phyloP scores from a whole-genome alignment of 2,329 filamentous ascomycete genomes.

The Teratosphaeria pseudoeucalypti region DNA sequence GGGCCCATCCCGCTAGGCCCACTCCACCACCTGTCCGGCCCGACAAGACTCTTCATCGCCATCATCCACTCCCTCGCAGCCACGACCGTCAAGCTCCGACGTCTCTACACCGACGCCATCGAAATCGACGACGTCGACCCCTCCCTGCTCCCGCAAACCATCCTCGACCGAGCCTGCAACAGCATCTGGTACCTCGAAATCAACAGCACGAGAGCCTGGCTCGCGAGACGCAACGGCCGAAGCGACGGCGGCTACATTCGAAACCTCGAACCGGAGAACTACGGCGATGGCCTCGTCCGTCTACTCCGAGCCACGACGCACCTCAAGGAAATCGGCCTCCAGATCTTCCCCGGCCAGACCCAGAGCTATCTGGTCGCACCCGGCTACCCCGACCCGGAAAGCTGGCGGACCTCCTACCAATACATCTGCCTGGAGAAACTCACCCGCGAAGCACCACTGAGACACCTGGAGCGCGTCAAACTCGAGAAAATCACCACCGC shows the following conservation, averaged over 20 bases:
- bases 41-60: conserved; percentile 18
- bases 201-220: conserved; percentile 17
- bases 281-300: conserved; percentile 12
- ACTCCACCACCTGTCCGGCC: conserved; percentile 10
- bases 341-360: conserved; percentile 16
- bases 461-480: conserved; percentile 14
- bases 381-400: conserved; percentile 6
- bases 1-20: conserved; percentile 14
- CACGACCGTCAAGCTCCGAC: conserved; percentile 8
- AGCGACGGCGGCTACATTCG: conserved; percentile 1
- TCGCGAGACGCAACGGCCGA: conserved; percentile 3
- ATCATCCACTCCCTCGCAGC: conserved; percentile 14
- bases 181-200: conserved; percentile 21
- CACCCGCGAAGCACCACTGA: conserved; percentile 5
- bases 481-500: conserved; percentile 21
- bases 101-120: conserved; percentile 25
- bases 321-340: conserved; percentile 18
- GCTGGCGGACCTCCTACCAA: conserved; percentile 15
- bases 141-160: conserved; percentile 7
- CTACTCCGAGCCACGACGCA: conserved; percentile 14
- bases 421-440: conserved; percentile 13
- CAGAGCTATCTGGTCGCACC: conserved; percentile 15
- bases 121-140: conserved; percentile 19
- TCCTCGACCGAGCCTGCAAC: conserved; percentile 12
- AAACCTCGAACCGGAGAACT: background rate